Conservation (phyloP, 768 basidiomycete species). For the Nidularia pulvinata region DNA sequence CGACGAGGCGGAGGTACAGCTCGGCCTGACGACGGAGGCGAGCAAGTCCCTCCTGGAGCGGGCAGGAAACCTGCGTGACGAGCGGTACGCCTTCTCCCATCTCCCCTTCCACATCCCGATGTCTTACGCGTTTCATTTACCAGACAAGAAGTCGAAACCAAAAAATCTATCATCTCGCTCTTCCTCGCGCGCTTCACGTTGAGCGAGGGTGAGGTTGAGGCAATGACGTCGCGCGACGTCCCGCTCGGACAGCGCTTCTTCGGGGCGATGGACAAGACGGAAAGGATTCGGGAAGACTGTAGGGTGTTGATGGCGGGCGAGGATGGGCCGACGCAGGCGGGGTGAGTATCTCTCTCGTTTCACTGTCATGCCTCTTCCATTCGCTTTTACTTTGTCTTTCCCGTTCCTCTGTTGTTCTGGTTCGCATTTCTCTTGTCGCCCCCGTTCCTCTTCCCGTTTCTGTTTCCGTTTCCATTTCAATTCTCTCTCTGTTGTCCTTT, state of each 20-base stretch:
- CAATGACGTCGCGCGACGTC: constrained; percentile 78
- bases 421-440: too few relatives aligned
- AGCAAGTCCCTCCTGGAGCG: constrained; percentile 82
- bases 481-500: too few relatives aligned
- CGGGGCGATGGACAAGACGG: constrained; percentile 83
- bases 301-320: constrained; percentile 86
- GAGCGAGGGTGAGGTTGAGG: constrained; percentile 65
- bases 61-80: constrained; percentile 72
- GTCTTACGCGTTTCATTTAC: background rate
- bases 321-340: constrained; percentile 74
- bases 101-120: background rate
- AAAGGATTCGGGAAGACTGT: constrained; percentile 83
- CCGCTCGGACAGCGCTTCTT: constrained; percentile 78
- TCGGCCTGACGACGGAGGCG: constrained; percentile 72
- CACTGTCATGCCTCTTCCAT: background rate
- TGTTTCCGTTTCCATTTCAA: too few relatives aligned
- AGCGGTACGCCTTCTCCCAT: constrained; percentile 48
- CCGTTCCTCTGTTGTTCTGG: too few relatives aligned
- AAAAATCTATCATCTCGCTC: constrained; percentile 69
- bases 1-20: constrained; percentile 79
- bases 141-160: constrained; percentile 71
- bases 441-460: too few relatives aligned
- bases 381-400: constrained; percentile 1
- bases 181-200: constrained; percentile 91
- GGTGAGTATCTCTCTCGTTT: constrained; percentile 40